phyloP scores from a whole-genome alignment of 2,329 filamentous ascomycete species.

The Fusarium odoratissimum region DNA sequence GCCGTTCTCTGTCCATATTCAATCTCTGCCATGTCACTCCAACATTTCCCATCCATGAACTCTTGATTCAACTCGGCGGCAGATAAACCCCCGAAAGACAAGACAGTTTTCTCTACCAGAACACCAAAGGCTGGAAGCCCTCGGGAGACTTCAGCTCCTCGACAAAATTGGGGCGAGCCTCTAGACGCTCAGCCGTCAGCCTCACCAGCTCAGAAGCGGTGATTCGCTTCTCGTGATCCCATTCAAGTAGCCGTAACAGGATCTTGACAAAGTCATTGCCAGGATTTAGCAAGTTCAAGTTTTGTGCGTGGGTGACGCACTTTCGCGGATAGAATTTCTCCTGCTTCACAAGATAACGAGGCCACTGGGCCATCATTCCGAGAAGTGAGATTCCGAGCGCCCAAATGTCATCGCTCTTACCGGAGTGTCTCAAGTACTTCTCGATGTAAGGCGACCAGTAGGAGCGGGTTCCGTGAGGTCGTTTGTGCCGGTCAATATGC shows the following conservation, averaged over 20 bases:
- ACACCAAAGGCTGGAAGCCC: constrained; percentile 41
- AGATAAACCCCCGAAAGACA: background rate
- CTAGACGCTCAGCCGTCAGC: constrained; percentile 10
- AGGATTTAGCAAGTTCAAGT: constrained; percentile 42
- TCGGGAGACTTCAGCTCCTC: constrained; percentile 38
- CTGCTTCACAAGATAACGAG: constrained; percentile 27
- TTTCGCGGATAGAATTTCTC: constrained; percentile 39
- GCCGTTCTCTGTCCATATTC: background rate
- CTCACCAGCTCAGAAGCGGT: constrained; percentile 37
- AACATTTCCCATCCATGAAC: background rate
- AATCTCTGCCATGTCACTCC: background rate
- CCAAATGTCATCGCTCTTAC: constrained; percentile 50
- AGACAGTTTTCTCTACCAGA: constrained; percentile 42
- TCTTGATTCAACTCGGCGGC: background rate
- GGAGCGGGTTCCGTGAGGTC: constrained; percentile 40
- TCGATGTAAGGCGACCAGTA: constrained; percentile 50
- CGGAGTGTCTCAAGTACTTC: constrained; percentile 27
- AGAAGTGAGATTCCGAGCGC: constrained; percentile 49
- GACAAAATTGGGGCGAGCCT: background rate
- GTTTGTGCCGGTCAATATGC: constrained; percentile 11
- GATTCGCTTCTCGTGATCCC: constrained; percentile 32
- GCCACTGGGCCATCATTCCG: constrained; percentile 48
- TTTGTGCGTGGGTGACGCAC: constrained; percentile 41
- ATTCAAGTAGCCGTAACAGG: constrained; percentile 37
- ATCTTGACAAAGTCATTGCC: constrained; percentile 40